These are phyloP conservation scores for Dianthus caryophyllus DNA, from an alignment of 148 eudicot species.

Conservation along the genomic window DNA sequence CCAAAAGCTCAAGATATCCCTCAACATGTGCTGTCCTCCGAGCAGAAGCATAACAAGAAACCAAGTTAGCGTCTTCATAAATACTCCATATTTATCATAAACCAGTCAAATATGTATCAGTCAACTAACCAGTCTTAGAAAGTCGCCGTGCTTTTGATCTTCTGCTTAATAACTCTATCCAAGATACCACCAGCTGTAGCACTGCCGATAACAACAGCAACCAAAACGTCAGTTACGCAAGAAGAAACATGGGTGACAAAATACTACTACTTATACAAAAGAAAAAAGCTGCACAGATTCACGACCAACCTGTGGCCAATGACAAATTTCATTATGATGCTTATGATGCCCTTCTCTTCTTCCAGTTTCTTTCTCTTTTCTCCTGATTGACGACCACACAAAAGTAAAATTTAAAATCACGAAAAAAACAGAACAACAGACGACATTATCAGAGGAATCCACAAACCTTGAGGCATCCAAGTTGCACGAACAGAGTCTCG, in stretches of 20 bases:
- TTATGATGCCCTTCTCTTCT: constrained; percentile 91
- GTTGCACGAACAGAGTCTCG: constrained; percentile 94
- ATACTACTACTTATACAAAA: not conserved
- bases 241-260: not conserved
- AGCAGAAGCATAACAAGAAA: constrained; percentile 9
- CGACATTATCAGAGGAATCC: constrained; percentile 5
- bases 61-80: constrained; percentile 13
- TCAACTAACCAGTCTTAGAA: constrained; percentile 63
- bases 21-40: constrained; percentile 63
- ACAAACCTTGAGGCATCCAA: constrained; percentile 91
- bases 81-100: not conserved
- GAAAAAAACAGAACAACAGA: not conserved
- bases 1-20: constrained; percentile 83
- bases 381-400: constrained; percentile 34
- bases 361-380: constrained; percentile 73
- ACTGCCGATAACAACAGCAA: constrained; percentile 36
- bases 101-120: not conserved
- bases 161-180: constrained; percentile 81
- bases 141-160: constrained; percentile 79
- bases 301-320: constrained; percentile 72
- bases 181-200: constrained; percentile 83
- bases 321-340: constrained; percentile 77
- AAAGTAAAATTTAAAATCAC: not conserved
- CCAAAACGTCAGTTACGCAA: not conserved
- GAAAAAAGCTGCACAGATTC: not conserved